Conservation (phyloP, 2,329 filamentous ascomycete species). For the Hypomyces perniciosus region DNA sequence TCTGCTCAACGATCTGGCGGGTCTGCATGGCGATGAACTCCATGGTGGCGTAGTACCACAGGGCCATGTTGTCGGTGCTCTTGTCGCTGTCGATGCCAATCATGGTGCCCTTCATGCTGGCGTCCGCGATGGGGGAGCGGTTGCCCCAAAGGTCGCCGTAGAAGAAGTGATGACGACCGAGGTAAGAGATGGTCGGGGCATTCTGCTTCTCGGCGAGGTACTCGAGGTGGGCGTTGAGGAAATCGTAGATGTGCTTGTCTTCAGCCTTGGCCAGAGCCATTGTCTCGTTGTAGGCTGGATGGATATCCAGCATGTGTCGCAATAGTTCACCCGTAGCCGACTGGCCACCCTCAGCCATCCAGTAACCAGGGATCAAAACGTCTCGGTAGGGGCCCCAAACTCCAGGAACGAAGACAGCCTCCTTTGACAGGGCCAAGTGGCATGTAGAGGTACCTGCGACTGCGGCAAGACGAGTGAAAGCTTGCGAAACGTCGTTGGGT, state of each 20-base stretch:
- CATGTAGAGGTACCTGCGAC: constrained; percentile 97
- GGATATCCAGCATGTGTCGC: constrained; percentile 90
- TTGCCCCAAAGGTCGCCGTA: constrained; percentile 98
- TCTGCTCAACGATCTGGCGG: constrained; percentile 85
- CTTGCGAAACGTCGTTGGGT: constrained; percentile 83
- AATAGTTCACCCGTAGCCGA: constrained; percentile 92
- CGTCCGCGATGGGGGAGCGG: constrained; percentile 85
- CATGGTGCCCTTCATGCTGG: constrained; percentile 85
- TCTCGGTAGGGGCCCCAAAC: constrained; percentile 98
- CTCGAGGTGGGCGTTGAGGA: constrained; percentile 80
- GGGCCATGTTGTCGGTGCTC: constrained; percentile 76
- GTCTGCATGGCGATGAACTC: constrained; percentile 98
- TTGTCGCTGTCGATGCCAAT: constrained; percentile 85
- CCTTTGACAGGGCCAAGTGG: constrained; percentile 89
- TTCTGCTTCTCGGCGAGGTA: constrained; percentile 63
- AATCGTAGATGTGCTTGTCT: constrained; percentile 89
- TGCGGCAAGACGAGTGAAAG: constrained; percentile 85
- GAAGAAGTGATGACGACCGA: constrained; percentile 94
- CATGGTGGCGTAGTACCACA: constrained; percentile 93
- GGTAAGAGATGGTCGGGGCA: constrained; percentile 74
- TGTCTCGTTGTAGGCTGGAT: constrained; percentile 81
- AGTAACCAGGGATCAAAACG: constrained; percentile 83
- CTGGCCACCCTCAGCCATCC: constrained; percentile 97
- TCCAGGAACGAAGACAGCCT: constrained; percentile 88
- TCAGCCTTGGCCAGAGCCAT: constrained; percentile 72